Evolutionary conservation across 2,329 filamentous ascomycete species (phyloP).

Genomic region (Fusarium secorum): DNA sequence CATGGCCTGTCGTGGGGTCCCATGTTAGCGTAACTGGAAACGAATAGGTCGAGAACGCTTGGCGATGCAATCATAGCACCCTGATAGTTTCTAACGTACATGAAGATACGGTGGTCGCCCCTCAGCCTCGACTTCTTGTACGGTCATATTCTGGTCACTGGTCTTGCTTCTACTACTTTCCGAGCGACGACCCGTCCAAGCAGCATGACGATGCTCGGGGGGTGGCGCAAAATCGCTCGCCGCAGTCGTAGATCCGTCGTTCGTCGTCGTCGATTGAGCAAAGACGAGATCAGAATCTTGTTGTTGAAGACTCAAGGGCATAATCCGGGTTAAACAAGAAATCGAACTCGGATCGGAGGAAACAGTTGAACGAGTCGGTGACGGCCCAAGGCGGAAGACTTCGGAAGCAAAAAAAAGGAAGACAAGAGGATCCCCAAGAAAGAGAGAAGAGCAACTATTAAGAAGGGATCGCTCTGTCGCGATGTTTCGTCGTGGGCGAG

Average conservation of each 20-base stretch:
- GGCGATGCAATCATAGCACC: neutral
- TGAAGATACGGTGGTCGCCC: conserved; percentile 55
- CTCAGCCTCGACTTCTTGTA: conserved; percentile 52
- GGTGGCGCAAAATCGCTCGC: conserved; percentile 36
- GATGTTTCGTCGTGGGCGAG: neutral
- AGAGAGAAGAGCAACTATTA: neutral
- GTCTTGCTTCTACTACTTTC: conserved; percentile 40
- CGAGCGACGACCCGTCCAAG: conserved; percentile 38
- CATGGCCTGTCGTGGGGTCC: conserved; percentile 73
- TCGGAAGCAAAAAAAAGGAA: conserved; percentile 11
- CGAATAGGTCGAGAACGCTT: neutral
- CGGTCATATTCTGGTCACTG: conserved; percentile 46
- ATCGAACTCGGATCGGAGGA: conserved; percentile 3
- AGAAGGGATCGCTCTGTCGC: conserved; percentile 17
- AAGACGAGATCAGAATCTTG: conserved; percentile 37
- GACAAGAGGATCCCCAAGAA: conserved; percentile 18
- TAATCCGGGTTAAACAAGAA: conserved; percentile 23
- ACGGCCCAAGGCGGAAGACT: conserved; percentile 19
- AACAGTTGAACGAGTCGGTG: conserved; percentile 8
- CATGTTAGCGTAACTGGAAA: conserved; percentile 30
- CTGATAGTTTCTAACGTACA: conserved; percentile 43
- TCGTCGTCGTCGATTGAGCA: conserved; percentile 27
- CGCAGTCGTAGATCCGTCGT: conserved; percentile 27
- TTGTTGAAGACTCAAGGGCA: conserved; percentile 41
- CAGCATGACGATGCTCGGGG: conserved; percentile 46